phyloP scores from a whole-genome alignment of 495 filamentous ascomycete genomes.

The Neurospora sp. region DNA sequence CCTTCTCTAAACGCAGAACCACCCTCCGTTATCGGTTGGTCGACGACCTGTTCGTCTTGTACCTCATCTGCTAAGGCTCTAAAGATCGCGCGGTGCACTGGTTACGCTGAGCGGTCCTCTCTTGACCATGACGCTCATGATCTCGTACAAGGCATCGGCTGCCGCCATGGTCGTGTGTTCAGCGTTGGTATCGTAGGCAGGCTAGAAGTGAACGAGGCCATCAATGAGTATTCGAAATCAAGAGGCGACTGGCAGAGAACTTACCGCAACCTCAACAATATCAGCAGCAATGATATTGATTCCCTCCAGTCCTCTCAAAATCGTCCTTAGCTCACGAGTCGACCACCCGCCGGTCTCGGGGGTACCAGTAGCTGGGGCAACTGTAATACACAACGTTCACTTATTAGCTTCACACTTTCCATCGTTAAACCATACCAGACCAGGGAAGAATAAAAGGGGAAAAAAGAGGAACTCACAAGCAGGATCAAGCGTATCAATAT shows the following conservation, averaged over 20 bases:
- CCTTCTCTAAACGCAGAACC: background rate
- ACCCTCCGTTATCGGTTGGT: background rate
- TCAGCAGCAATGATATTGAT: constrained; percentile 67
- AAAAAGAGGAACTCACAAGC: constrained; percentile 22
- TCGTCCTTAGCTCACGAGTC: constrained; percentile 60
- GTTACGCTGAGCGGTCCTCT: constrained; percentile 29
- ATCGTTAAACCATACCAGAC: background rate
- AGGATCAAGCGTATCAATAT: constrained; percentile 71
- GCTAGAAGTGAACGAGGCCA: no score
- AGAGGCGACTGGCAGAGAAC: no score
- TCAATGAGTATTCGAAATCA: no score
- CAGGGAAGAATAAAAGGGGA: background rate
- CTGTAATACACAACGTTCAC: constrained; percentile 6
- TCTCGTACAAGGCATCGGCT: constrained; percentile 73
- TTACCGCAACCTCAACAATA: constrained; percentile 68
- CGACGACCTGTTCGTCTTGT: background rate
- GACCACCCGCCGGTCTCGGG: constrained; percentile 74
- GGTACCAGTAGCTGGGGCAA: constrained; percentile 19
- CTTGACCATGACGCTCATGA: constrained; percentile 80
- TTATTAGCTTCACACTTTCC: background rate
- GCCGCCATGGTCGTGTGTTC: constrained; percentile 81
- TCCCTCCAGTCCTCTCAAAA: constrained; percentile 58
- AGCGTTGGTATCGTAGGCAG: constrained; percentile 77
- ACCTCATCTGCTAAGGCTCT: background rate
- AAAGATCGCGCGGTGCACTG: background rate